Conservation (phyloP, 495 filamentous ascomycete species). For the Articulospora tetracladia region DNA sequence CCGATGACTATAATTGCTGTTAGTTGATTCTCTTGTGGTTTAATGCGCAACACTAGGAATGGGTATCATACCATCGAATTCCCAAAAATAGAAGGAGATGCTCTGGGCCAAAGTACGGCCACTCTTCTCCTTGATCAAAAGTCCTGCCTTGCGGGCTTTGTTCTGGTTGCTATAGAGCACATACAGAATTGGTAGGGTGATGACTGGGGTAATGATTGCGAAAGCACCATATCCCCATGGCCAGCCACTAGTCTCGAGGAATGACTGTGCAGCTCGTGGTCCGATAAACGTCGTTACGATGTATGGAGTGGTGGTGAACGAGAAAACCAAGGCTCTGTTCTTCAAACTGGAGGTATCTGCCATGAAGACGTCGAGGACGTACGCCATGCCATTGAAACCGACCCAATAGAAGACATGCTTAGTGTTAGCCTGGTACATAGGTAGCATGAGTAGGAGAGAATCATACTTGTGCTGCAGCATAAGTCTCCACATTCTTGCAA, state of each 20-base stretch:
- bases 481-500: slow-evolving; percentile 34
- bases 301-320: slow-evolving; percentile 53
- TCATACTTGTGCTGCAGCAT: slow-evolving; percentile 33
- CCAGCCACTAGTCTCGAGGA: slow-evolving; percentile 41
- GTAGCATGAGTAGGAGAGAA: not conserved
- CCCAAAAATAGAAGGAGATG: slow-evolving; percentile 47
- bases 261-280: slow-evolving; percentile 34
- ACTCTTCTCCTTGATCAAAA: slow-evolving; percentile 33
- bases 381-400: slow-evolving; percentile 43
- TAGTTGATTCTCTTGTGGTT: not conserved
- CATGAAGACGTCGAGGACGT: slow-evolving; percentile 53
- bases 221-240: slow-evolving; percentile 56
- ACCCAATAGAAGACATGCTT: slow-evolving; percentile 27
- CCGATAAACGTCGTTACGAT: slow-evolving; percentile 52
- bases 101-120: slow-evolving; percentile 45
- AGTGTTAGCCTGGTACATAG: not conserved
- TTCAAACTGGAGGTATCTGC: slow-evolving; percentile 56
- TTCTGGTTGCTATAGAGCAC: slow-evolving; percentile 38
- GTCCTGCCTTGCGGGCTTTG: slow-evolving; percentile 41
- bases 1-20: slow-evolving; percentile 37
- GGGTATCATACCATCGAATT: slow-evolving; percentile 56
- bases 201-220: slow-evolving; percentile 47
- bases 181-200: slow-evolving; percentile 39
- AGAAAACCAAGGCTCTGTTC: slow-evolving; percentile 54
- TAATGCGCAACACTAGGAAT: not conserved